These are phyloP conservation scores for Trichoderma lentiforme DNA, from an alignment of 2,329 filamentous ascomycete genomes.

Conservation along the genomic window DNA sequence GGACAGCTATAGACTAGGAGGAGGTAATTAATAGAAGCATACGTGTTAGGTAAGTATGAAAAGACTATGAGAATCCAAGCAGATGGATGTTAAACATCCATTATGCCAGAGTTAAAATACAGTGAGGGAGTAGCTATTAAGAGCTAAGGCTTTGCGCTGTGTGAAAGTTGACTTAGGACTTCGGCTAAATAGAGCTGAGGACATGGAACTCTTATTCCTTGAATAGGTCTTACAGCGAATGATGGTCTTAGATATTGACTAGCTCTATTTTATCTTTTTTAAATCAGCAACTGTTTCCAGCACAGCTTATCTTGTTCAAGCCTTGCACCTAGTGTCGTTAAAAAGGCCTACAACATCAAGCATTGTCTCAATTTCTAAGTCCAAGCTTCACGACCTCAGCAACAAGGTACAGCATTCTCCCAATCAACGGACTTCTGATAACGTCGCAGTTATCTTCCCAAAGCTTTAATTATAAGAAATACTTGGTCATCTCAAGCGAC, in stretches of 20 bases:
- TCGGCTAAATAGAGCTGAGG: too few relatives aligned
- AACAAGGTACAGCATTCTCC: neutral
- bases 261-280: neutral
- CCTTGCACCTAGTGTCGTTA: neutral
- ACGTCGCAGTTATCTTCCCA: neutral
- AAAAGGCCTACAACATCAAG: neutral
- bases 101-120: too few relatives aligned
- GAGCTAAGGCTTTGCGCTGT: too few relatives aligned
- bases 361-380: neutral
- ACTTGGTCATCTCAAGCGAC: accelerated
- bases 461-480: neutral
- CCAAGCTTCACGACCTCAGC: neutral
- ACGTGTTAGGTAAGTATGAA: too few relatives aligned
- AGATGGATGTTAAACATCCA: neutral
- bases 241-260: too few relatives aligned
- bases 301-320: neutral
- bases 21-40: neutral
- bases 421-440: neutral
- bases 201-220: too few relatives aligned
- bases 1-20: neutral
- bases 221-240: too few relatives aligned
- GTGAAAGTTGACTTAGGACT: too few relatives aligned
- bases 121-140: too few relatives aligned
- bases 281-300: neutral
- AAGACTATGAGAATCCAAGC: neutral